Evolutionary conservation across 1,139 yeast species (phyloP), one percentile per base, ranked within the genome.

Genomic region (Groenewaldozyma auringiensis): DNA sequence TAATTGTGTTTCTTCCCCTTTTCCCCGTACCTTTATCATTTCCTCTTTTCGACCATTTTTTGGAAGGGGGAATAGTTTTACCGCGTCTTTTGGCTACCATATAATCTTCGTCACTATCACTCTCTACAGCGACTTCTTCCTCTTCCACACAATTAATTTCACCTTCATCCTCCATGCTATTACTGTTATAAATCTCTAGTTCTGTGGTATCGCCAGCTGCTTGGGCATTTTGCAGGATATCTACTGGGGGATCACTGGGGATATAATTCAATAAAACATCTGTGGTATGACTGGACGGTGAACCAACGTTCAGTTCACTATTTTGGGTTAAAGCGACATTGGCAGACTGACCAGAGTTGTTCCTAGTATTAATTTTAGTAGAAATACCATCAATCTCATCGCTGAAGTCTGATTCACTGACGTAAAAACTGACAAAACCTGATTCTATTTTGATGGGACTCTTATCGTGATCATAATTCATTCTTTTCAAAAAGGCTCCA

Each of bases 91-190:
- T 16, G 36, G 6, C 8, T 6, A 32, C 36, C 13, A 11, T 9
- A 6, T 20, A 13, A n/a, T 31, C 39, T 37, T 35, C 37, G 46
- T 18, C 18, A 14, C 13, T 43, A 44, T 20, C 37, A 46, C 27
- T 45, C 47, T 8, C 22, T 22, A 31, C 6, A 35, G 13, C 31
- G 38, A 6, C 41, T 40, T 31, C 40, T 32, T 25, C 45, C 44
- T 14, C 40, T 44, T 4, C 21, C 13, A 6, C 36, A 25, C 31
- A 13, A 32, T 16, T 32, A 16, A 11, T 14, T 32, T 32, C 36
- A 11, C 13, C 18, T 6, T 16, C 36, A 32, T n/a, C 18, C 13
- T 13, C 8, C 4, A 32, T 6, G 6, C 13, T 13, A 8, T 25
- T 11, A 8, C 11, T 11, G 11, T 25, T 25, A 25, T 8, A 8